These are phyloP conservation scores for Calocybe gambosa DNA, from an alignment of 1,284 basidiomycete species.

Conservation along the genomic window DNA sequence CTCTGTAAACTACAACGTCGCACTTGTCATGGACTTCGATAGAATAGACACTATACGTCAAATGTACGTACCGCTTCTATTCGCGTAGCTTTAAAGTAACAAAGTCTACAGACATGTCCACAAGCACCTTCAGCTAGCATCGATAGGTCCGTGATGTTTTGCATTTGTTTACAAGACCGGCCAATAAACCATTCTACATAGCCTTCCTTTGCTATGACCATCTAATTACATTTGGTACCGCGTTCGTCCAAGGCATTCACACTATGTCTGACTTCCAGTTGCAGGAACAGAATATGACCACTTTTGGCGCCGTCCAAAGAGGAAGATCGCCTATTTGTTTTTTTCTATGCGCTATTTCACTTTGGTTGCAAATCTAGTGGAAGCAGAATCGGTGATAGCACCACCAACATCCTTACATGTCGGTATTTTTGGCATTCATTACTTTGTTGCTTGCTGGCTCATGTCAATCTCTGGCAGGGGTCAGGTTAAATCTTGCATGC, in stretches of 20 bases:
- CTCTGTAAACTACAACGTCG: too few species aligned
- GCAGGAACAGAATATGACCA: not conserved
- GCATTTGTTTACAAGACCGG: too few species aligned
- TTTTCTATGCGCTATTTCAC: not conserved
- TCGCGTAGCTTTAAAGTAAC: too few species aligned
- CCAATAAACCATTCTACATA: not conserved
- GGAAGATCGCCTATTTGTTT: not conserved
- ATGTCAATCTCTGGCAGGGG: too few species aligned
- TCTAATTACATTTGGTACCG: not conserved
- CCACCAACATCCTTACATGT: not conserved
- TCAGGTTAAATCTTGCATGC: not conserved
- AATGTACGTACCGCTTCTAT: too few species aligned
- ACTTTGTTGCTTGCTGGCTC: too few species aligned
- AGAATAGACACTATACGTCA: too few species aligned
- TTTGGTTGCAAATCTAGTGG: not conserved
- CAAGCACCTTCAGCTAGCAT: not conserved
- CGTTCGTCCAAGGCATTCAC: too few species aligned
- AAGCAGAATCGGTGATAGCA: not conserved
- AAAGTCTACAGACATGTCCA: too few species aligned
- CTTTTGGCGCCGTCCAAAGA: not conserved
- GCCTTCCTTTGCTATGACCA: not conserved
- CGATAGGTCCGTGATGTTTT: too few species aligned
- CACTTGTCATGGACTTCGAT: too few species aligned
- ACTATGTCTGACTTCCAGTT: not conserved
- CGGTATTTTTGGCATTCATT: not conserved